Evolutionary conservation across 148 eudicot genomes (phyloP).

Genomic region (Polygonum aviculare): DNA sequence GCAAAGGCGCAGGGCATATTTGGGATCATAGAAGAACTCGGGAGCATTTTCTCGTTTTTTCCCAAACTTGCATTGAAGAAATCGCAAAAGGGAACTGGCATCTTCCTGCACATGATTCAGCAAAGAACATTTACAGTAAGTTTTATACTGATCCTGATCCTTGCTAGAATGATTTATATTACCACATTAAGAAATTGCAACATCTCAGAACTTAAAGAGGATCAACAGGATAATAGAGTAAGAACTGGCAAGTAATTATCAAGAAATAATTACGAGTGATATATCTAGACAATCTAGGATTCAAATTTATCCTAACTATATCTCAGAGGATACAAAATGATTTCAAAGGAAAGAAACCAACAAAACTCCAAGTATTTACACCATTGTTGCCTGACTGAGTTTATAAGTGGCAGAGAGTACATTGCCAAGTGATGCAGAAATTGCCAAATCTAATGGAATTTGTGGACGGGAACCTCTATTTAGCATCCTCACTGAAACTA

Average conservation of each 20-base stretch:
- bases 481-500: background rate
- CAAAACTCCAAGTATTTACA: background rate
- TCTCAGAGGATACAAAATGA: background rate
- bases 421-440: no score
- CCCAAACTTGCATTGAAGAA: constrained; percentile 86
- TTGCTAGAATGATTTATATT: background rate
- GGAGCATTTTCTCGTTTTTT: constrained; percentile 74
- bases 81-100: constrained; percentile 88
- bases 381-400: background rate
- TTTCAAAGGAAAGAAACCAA: background rate
- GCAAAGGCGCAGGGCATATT: constrained; percentile 94
- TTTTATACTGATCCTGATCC: background rate
- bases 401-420: background rate
- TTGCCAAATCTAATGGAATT: background rate
- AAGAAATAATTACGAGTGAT: background rate
- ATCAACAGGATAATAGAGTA: background rate
- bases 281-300: background rate
- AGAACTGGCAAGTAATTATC: background rate
- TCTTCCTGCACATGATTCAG: constrained; percentile 50
- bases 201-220: background rate
- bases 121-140: constrained; percentile 1
- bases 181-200: background rate
- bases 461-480: background rate
- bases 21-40: constrained; percentile 91
- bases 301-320: background rate